A percentile compares a stretch with the other conserved stretches of the same genome.
Conservation (phyloP, 106 monocot species). For the Acorus gramineus region DNA sequence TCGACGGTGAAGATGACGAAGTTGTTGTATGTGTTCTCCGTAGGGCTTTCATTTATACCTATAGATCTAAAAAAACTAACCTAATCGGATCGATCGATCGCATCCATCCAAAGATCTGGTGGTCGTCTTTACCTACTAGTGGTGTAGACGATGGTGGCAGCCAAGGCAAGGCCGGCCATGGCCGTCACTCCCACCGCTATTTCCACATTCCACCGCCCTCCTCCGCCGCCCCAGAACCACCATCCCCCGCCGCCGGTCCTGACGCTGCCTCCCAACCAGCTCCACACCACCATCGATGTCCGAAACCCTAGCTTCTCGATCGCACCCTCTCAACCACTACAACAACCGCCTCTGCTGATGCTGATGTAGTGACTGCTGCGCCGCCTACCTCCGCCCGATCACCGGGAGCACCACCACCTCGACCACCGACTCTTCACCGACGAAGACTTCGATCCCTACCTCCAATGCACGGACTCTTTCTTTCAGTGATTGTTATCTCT, state of each 20-base stretch:
- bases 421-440: too few relatives aligned
- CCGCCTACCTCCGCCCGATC: too few relatives aligned
- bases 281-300: slow-evolving; percentile 19
- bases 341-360: not conserved
- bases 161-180: slow-evolving; percentile 71
- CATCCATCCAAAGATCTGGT: too few relatives aligned
- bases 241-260: slow-evolving; percentile 7
- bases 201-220: slow-evolving; percentile 45
- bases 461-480: too few relatives aligned
- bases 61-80: not conserved
- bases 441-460: too few relatives aligned
- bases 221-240: slow-evolving; percentile 21
- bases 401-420: too few relatives aligned
- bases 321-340: not conserved
- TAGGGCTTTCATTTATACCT: slow-evolving; percentile 25
- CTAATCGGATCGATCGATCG: not conserved
- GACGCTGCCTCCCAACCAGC: slow-evolving; percentile 9
- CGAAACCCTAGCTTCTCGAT: not conserved
- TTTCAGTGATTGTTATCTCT: too few relatives aligned
- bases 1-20: slow-evolving; percentile 7
- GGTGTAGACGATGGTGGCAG: slow-evolving; percentile 54
- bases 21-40: slow-evolving; percentile 16
- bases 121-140: slow-evolving; percentile 46
- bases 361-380: too few relatives aligned
- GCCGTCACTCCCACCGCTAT: slow-evolving; percentile 77